These are phyloP conservation scores for Arachis stenosperma DNA, from an alignment of 306 rosid genomes.

Conservation along the genomic window DNA sequence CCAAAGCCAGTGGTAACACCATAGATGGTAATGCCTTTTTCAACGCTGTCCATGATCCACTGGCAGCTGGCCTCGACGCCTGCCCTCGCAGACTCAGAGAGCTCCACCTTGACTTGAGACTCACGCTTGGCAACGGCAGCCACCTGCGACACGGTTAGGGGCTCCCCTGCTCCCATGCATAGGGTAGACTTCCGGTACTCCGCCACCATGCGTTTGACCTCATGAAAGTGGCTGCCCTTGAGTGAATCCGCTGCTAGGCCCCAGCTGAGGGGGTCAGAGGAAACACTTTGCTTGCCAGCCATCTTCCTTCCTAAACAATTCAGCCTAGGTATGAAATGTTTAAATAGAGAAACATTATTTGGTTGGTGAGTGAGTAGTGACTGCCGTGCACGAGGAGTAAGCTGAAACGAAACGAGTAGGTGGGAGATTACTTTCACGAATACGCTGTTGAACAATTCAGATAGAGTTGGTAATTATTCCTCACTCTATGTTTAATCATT, in stretches of 20 bases:
- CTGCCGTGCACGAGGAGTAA: background rate
- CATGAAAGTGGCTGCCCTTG: constrained; percentile 47
- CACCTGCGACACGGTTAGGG: constrained; percentile 44
- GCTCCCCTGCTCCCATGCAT: constrained; percentile 26
- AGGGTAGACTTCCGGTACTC: constrained; percentile 42
- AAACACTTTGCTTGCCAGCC: constrained; percentile 21
- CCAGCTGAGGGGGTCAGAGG: constrained; percentile 45
- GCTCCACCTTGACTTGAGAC: constrained; percentile 39
- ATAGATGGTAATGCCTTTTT: constrained; percentile 35
- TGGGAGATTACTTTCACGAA: background rate
- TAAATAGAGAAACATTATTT: constrained; percentile 9
- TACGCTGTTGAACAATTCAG: background rate
- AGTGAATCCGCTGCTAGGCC: constrained; percentile 46
- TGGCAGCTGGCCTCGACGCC: constrained; percentile 48
- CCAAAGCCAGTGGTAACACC: constrained; percentile 59
- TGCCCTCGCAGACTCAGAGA: constrained; percentile 45
- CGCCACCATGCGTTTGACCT: constrained; percentile 44
- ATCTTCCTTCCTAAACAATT: constrained; percentile 20
- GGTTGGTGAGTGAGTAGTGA: constrained; percentile 33
- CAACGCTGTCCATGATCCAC: constrained; percentile 43
- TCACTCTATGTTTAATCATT: too few relatives aligned
- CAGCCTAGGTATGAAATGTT: background rate
- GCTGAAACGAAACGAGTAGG: background rate
- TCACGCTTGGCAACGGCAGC: constrained; percentile 44
- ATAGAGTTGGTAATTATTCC: too few relatives aligned